Evolutionary conservation across 176 grass and related monocot species (phyloP).

Genomic region (Oryza meyeriana): DNA sequence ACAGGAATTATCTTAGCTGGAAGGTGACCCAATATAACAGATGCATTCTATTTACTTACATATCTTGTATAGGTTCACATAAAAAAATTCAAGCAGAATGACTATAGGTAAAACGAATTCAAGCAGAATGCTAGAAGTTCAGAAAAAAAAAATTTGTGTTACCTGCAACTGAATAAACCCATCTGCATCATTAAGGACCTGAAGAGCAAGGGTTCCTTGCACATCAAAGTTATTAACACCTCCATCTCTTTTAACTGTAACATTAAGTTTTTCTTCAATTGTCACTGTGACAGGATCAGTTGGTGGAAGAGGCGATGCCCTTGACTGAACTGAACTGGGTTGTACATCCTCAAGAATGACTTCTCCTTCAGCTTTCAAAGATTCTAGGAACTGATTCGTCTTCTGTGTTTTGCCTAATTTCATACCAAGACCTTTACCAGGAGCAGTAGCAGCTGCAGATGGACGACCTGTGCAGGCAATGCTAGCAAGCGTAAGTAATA

Average conservation of each 20-base stretch:
- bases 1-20: not conserved
- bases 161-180: slow-evolving; percentile 89
- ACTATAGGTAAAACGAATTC: not conserved
- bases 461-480: slow-evolving; percentile 41
- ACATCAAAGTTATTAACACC: slow-evolving; percentile 78
- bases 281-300: slow-evolving; percentile 76
- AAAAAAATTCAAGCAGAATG: not conserved
- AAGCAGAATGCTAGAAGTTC: not conserved
- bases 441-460: slow-evolving; percentile 51
- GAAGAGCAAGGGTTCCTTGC: slow-evolving; percentile 84
- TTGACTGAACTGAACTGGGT: slow-evolving; percentile 39
- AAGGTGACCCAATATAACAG: not conserved
- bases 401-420: slow-evolving; percentile 78
- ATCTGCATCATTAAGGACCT: slow-evolving; percentile 77
- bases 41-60: not conserved
- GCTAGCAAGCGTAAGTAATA: not conserved
- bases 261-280: slow-evolving; percentile 81
- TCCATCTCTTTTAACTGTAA: slow-evolving; percentile 64
- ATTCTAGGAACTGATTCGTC: slow-evolving; percentile 85
- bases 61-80: not conserved
- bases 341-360: slow-evolving; percentile 84
- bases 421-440: slow-evolving; percentile 83
- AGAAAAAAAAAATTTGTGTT: not conserved
- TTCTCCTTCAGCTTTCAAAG: slow-evolving; percentile 89
- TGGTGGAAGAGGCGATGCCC: slow-evolving; percentile 39